These are phyloP conservation scores for Zasmidium cellare DNA, from an alignment of 2,329 filamentous ascomycete species.

Conservation along the genomic window DNA sequence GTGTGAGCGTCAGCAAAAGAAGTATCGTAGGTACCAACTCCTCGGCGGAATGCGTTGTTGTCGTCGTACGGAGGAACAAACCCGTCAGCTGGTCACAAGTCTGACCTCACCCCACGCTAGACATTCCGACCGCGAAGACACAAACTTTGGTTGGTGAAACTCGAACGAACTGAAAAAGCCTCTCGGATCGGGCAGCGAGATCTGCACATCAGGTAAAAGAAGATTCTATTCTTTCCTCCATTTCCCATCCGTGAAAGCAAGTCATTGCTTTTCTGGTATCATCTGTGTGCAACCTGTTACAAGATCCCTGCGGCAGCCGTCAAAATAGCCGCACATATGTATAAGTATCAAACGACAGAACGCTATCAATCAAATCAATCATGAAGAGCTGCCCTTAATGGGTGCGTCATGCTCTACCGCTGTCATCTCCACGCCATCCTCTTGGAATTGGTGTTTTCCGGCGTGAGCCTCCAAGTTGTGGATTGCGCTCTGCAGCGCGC, in stretches of 20 bases:
- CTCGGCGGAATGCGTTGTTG: background rate
- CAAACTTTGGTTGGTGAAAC: background rate
- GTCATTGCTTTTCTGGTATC: no score
- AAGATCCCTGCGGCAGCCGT: no score
- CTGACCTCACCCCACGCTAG: background rate
- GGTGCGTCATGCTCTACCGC: background rate
- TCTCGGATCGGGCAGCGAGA: background rate
- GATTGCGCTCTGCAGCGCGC: constrained; percentile 83
- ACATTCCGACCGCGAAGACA: no score
- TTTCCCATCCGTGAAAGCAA: no score
- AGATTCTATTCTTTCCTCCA: no score
- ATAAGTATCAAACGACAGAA: background rate
- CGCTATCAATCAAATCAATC: background rate
- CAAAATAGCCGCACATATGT: no score
- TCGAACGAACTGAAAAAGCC: background rate
- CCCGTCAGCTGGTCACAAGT: background rate
- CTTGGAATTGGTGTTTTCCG: constrained; percentile 1
- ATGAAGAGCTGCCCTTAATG: background rate
- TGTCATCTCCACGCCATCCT: background rate
- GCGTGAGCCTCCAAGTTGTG: constrained; percentile 55
- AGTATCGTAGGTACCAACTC: no score
- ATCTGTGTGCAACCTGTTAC: no score
- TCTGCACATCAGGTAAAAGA: background rate
- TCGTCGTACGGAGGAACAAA: background rate
- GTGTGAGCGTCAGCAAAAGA: background rate